A percentile compares a stretch with the other conserved stretches of the same genome.
Evolutionary conservation across 202 grass and related monocot species (phyloP).

Genomic region (Miscanthus sacchariflorus): DNA sequence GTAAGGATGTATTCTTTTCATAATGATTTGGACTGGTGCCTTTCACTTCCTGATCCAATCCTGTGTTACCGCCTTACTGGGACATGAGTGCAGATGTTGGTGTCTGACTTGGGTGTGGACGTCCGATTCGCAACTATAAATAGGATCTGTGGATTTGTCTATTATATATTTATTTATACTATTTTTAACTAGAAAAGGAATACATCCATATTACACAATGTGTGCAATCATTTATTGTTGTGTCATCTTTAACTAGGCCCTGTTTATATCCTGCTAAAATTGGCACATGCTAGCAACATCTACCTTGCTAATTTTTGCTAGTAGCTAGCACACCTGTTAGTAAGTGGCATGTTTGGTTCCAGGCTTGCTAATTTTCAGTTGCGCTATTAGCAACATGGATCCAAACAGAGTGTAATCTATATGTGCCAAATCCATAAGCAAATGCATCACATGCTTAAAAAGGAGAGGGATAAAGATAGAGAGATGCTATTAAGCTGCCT

Average conservation of each 20-base stretch:
- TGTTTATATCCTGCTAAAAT: background rate
- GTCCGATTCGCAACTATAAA: background rate
- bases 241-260: background rate
- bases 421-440: background rate
- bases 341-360: background rate
- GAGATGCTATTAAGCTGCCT: background rate
- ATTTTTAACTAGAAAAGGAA: background rate
- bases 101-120: background rate
- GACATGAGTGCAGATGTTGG: background rate
- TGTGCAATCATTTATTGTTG: background rate
- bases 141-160: background rate
- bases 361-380: background rate
- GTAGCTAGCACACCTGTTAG: background rate
- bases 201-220: background rate
- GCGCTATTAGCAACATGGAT: background rate
- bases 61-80: background rate
- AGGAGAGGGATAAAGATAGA: background rate
- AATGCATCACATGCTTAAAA: background rate
- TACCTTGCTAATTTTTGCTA: background rate
- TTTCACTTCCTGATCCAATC: slow-evolving; percentile 9
- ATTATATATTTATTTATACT: background rate
- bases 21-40: slow-evolving; percentile 15
- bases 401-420: background rate
- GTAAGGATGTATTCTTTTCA: slow-evolving; percentile 51
- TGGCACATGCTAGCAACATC: background rate